Base-by-base conservation (phyloP, 441 rosid genomes). In the Gossypium gossypioides region DNA sequence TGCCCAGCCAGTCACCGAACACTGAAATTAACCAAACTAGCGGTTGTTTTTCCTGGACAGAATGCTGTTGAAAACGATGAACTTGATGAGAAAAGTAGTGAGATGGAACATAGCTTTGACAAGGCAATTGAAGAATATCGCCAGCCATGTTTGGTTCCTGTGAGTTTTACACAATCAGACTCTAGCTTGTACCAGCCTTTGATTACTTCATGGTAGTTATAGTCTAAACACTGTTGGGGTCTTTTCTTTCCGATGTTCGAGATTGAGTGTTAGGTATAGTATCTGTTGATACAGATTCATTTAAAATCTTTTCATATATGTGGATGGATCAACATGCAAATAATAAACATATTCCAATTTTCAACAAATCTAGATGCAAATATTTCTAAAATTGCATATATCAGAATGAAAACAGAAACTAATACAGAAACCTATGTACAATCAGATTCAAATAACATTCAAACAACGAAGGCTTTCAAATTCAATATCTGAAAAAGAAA, bases 1-100 rank as follows among this genome's bases (percentile, higher is more conserved):
- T 51, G 19, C 3, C 4, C 2, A 55, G 2, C n/a, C 57, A 19
- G 2, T 13, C 25, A 40, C 6, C 6, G 3, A 21, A 22, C 60
- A 54, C 18, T 9, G 3, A 27, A 9, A 19, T 19, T 34, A 25
- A 69, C 19, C 51, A 0, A 32, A 29, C 10, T 9, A 3, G 37
- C 10, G 29, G 0, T 29, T 40, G 10, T 25, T 37, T 52, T 24
- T 52, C 2, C 15, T 1, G 75, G 40, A 61, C 84, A 93, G 97
- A 86, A 82, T 50, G 94, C 89, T 4, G 83, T 83, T 19, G 91
- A 88, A 37, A 86, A 78, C 54, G 98, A 93, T 74, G 97, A 89
- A 77, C 59, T 70, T 4, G 97, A 93, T 68, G 75, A 75, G 72
- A 77, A 81, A 82, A 81, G 56, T 2, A 84, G 89, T 3, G 75